Base-by-base conservation (phyloP, 768 basidiomycete genomes). In the Gloeostereum incarnatum region DNA sequence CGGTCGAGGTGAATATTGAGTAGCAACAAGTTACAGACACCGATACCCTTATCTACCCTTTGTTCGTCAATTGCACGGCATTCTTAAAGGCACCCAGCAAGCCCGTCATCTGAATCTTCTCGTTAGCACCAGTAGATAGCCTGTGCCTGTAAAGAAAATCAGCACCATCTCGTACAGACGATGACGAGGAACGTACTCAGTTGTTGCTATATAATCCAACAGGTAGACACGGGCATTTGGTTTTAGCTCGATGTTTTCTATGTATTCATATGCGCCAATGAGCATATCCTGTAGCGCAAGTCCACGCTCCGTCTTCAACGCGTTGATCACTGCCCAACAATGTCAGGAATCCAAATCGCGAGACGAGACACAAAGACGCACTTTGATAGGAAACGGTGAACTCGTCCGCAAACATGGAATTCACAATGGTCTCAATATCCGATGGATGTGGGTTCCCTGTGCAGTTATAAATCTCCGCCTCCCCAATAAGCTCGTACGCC, bases 381-480 rank as follows among this genome's bases (percentile, higher is more conserved):
- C 88, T 77, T 51, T 80, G 75, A 55, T 92, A 92, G 13, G 85
- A 79, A 0, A 85, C 92, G 1, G 90, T 91, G 48, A 98, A 98
- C 50, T 96, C 92, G 49, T 97, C 92, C 3, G 82, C 75, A 53
- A 98, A 75, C 96, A 99, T 98, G 6, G 86, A 88, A 45, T 88
- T 81, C 22, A 98, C 88, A 27, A 99, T 85, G 8, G 77, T 74
- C 53, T 93, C 90, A 32, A 99, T 90, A 59, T 99, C 96, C 19
- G 76, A 72, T 0, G 96, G 96, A 55, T 97, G 92, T 14, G 96
- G 96, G 48, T 81, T 93, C 27, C 96, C 96, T 0, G 96, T 98
- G 57, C 94, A 98, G 47, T 84, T 89, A 58, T 98, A 99, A 17
- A 99, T 78, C 45, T 96, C 91, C 0, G 78, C 77, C 61, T 97